Evolutionary conservation across 2,329 filamentous ascomycete genomes (phyloP), one percentile per base, ranked within the genome.

Genomic region (Diplocarpon mali): DNA sequence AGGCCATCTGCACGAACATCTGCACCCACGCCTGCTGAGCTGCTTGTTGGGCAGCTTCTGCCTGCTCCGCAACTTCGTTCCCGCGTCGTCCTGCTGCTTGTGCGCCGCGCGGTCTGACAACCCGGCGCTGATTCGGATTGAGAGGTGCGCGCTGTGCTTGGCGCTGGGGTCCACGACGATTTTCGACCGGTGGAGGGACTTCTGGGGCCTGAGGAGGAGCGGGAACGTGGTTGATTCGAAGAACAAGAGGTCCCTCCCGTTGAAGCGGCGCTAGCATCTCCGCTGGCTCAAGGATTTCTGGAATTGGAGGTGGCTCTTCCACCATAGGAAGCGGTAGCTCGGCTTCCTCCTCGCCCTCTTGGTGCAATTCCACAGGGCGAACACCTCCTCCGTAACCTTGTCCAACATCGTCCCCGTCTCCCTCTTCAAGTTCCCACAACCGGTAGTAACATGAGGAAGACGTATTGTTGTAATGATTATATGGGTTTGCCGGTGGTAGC

Each of bases 351-450:
- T 50, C 48, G 15, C 44, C 43, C 8, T 53, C 37, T 17, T 44
- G 47, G 4, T 46, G 44, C 20, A 49, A 32, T 2, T 44, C 48
- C 5, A 41, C 34, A 13, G 24, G 41, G 9, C 44, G 45, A 6
- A 50, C 55, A 28, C 54, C 57, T 27, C 38, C 52, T 24, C 20
- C 20, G 42, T 42, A 58, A 3, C 55, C 59, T 36, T 56, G 48
- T 8, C 54, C 60, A 29, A 57, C 57, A 45, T 61, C 54, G 39
- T 61, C 67, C 2, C 75, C 77, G 54, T 95, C 88, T 0, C 89
- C 89, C 37, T 75, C 78, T 62, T 93, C 86, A 17, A 93, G 67
- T 58, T 95, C 92, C 88, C 89, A 96, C 2, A 98, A 69, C 3
- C 86, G 79, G 71, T 85, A 83, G 58, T 83, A 93, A 61, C 92